These are phyloP conservation scores for Cucurbita maxima DNA, from an alignment of 306 rosid genomes.

Conservation along the genomic window DNA sequence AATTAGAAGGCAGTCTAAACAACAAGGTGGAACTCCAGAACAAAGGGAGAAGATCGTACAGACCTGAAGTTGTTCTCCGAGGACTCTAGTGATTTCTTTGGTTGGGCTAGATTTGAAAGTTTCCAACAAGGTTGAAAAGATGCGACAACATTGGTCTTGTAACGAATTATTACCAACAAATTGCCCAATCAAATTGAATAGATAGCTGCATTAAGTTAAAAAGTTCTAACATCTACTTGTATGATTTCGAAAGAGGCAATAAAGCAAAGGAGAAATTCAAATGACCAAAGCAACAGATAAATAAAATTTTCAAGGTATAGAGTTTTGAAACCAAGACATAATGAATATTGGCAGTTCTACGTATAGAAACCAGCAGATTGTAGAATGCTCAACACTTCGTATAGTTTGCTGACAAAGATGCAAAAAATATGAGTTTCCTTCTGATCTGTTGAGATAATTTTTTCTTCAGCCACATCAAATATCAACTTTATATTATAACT, in stretches of 20 bases:
- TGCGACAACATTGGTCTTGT: conserved; percentile 63
- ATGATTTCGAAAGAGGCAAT: not conserved
- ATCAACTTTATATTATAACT: not conserved
- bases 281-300: not conserved
- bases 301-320: not conserved
- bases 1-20: conserved; percentile 5
- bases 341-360: not conserved
- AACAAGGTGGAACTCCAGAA: conserved; percentile 3
- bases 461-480: not conserved
- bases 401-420: not conserved
- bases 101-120: conserved; percentile 26
- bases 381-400: not conserved
- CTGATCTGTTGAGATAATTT: not conserved
- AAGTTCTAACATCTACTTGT: not conserved
- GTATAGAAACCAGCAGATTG: not conserved
- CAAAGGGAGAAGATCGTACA: not conserved
- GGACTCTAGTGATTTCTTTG: conserved; percentile 37
- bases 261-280: not conserved
- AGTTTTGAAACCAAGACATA: conserved; percentile 1
- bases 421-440: not conserved
- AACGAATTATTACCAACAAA: conserved; percentile 42
- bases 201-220: conserved; percentile 43
- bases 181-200: conserved; percentile 73
- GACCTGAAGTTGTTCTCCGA: conserved; percentile 90
- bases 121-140: conserved; percentile 42